Base-by-base conservation (phyloP, 352 stramenopile genomes). In the Pilasporangium apinafurcum region DNA sequence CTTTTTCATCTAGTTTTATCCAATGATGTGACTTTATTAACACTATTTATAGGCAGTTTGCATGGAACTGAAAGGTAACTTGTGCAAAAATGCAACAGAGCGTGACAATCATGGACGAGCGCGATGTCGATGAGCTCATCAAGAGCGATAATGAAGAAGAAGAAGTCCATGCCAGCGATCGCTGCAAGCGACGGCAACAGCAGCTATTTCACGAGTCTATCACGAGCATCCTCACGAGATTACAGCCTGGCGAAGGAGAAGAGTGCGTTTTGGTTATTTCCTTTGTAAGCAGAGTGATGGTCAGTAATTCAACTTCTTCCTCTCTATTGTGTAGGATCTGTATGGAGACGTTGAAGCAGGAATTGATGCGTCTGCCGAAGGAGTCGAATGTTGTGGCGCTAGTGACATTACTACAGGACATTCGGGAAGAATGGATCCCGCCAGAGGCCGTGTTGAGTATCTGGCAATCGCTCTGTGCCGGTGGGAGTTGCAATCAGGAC, bases 371-470 rank as follows among this genome's bases (percentile, higher is more conserved):
- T 24, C 46, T 84, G 12, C 68, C 68, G 8, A 41, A 44, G 24
- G 59, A 79, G 12, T 47, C 53, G 14, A 59, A 59, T 32, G 54
- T 52, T 1, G 34, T 59, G n/a, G 50, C 62, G 30, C 57, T 84
- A 18, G 51, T 80, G 13, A 56, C 62, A n/a, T 29, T 84, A 22
- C 44, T 84, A n/a, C 51, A 65, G 4, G 68, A 78, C 16, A 44
- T 75, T 16, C 44, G 58, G 21, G 71, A 84, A 39, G 60, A 78
- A 44, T 74, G 59, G 35, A 66, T 74, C 1, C 71, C 71, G 8
- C 68, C 68, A 24, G 52, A 79, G 22, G 71, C 68, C 5, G 59
- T 82, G 28, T 51, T 74, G 14, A 63, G 59, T 20, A 70, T 84
- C 35, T 84, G 71, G 68, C 64, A 51, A 31, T 73, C 73, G 37